Conservation (phyloP, 208 protist genomes). For the Leishmania aethiopica region DNA sequence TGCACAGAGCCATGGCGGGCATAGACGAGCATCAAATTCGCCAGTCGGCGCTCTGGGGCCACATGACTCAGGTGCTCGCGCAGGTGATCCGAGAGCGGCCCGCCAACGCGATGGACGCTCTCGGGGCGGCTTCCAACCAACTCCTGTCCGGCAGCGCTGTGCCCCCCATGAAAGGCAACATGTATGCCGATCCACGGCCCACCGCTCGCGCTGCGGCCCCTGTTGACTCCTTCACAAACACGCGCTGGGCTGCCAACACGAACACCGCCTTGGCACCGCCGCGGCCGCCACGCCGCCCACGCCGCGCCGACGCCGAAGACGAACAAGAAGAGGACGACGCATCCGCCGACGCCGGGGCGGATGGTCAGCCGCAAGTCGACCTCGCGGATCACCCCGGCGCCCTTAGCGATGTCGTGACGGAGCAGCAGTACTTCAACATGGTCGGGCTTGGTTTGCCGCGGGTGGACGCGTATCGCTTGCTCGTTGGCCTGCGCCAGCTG, state of each 20-base stretch:
- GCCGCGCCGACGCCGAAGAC: conserved; percentile 79
- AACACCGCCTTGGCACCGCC: conserved; percentile 71
- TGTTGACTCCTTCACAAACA: conserved; percentile 59
- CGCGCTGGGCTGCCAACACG: conserved; percentile 80
- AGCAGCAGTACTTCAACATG: conserved; percentile 83
- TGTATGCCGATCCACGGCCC: conserved; percentile 73
- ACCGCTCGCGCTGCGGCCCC: conserved; percentile 61
- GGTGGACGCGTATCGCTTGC: conserved; percentile 84
- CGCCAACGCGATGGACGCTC: conserved; percentile 60
- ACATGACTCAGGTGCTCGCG: conserved; percentile 83
- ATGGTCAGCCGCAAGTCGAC: conserved; percentile 36
- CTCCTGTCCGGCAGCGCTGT: conserved; percentile 73
- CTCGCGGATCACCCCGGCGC: conserved; percentile 63
- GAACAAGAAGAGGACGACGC: conserved; percentile 39
- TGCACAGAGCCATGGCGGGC: conserved; percentile 40
- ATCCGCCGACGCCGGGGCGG: conserved; percentile 7
- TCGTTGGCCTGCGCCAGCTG: conserved; percentile 89
- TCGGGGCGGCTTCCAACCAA: conserved; percentile 69
- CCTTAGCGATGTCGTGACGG: conserved; percentile 82
- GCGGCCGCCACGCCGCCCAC: conserved; percentile 50
- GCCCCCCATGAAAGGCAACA: conserved; percentile 47
- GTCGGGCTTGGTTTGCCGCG: conserved; percentile 78
- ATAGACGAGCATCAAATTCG: conserved; percentile 64
- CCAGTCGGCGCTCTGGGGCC: conserved; percentile 81
- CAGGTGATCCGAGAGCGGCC: conserved; percentile 79